phyloP scores from a whole-genome alignment of 148 eudicot genomes.

The Silene latifolia region DNA sequence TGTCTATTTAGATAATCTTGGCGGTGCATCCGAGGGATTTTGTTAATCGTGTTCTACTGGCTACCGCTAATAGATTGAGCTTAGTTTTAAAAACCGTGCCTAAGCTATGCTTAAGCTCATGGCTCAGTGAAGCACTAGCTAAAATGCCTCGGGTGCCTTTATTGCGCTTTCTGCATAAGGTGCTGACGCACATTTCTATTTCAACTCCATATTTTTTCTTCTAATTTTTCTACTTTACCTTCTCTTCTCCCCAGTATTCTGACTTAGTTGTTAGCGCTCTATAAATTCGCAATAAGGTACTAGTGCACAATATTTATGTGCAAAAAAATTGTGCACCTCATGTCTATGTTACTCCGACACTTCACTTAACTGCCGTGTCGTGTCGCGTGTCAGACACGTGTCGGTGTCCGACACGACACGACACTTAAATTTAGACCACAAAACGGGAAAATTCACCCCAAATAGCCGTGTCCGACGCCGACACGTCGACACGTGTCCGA shows the following conservation, averaged over 20 bases:
- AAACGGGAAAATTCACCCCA: too few relatives aligned
- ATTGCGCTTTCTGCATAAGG: neutral
- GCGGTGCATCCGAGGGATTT: neutral
- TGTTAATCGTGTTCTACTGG: neutral
- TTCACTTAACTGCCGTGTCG: too few relatives aligned
- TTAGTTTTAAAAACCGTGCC: neutral
- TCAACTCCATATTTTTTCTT: neutral
- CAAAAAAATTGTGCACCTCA: neutral
- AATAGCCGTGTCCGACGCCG: too few relatives aligned
- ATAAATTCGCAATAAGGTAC: neutral
- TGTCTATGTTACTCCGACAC: too few relatives aligned
- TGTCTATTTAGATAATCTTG: neutral
- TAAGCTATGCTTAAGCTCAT: neutral
- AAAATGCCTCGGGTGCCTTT: neutral
- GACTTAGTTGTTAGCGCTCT: neutral
- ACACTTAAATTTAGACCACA: too few relatives aligned
- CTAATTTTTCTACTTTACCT: too few relatives aligned
- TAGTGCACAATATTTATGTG: neutral
- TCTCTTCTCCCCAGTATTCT: too few relatives aligned
- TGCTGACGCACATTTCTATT: neutral
- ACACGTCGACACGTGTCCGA: too few relatives aligned
- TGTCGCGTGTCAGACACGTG: too few relatives aligned
- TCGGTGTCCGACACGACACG: too few relatives aligned
- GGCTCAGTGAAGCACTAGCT: neutral
- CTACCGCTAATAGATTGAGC: neutral